Evolutionary conservation across 257 asterid species (phyloP).

Genomic region (Penstemon davidsonii): DNA sequence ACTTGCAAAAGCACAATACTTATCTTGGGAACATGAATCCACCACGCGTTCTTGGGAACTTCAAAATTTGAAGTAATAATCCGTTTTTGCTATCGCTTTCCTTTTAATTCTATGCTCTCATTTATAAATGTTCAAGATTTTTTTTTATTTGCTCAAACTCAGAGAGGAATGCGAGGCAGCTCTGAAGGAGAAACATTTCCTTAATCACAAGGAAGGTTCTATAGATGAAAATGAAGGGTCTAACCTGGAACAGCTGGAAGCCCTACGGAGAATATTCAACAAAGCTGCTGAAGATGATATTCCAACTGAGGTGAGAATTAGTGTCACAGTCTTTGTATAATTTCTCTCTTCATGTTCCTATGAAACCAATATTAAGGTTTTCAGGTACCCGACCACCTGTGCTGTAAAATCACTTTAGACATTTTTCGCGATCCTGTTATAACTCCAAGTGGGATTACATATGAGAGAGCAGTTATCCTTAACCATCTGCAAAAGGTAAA

Average conservation of each 20-base stretch:
- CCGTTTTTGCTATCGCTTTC: conserved; percentile 9
- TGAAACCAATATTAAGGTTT: conserved; percentile 30
- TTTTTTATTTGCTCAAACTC: conserved; percentile 18
- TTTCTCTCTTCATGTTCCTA: conserved; percentile 10
- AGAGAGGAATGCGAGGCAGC: conserved; percentile 79
- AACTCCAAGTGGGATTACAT: conserved; percentile 89
- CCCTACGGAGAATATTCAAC: conserved; percentile 51
- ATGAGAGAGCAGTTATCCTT: conserved; percentile 82
- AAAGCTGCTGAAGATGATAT: conserved; percentile 69
- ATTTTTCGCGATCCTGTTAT: conserved; percentile 93
- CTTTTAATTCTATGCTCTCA: not conserved
- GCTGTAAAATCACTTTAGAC: conserved; percentile 81
- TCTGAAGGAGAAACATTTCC: conserved; percentile 58
- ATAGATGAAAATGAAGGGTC: conserved; percentile 41
- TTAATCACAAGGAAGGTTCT: conserved; percentile 52
- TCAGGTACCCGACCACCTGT: conserved; percentile 84
- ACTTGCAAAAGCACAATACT: conserved; percentile 83
- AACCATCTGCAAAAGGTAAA: conserved; percentile 72
- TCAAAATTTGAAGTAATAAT: conserved; percentile 59
- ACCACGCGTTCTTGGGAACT: conserved; percentile 71
- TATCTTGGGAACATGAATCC: conserved; percentile 76
- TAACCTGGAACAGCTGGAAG: conserved; percentile 47
- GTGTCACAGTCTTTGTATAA: conserved; percentile 4
- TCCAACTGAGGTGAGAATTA: conserved; percentile 57
- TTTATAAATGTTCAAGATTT: not conserved